Percentiles rank a stretch among this genome's conserved stretches.
phyloP scores from a whole-genome alignment of 768 basidiomycete species.

The Phylloporus rhodoxanthus region DNA sequence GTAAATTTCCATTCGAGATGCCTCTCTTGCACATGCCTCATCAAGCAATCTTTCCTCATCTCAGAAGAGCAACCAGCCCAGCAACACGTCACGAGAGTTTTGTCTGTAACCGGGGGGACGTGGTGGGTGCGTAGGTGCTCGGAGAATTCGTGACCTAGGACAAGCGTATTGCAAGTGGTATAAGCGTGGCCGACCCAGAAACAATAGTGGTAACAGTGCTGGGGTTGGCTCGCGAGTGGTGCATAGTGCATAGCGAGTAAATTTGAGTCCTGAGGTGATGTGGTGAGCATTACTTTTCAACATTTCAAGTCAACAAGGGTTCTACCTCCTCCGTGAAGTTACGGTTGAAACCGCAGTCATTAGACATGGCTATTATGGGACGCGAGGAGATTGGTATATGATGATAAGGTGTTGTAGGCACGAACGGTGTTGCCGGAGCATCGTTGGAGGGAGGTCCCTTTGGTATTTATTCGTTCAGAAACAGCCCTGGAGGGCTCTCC shows the following conservation, averaged over 20 bases:
- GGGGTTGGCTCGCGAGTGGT: neutral
- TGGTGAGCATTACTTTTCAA: slow-evolving; percentile 1
- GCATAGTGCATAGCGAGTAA: neutral
- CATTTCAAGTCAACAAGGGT: neutral
- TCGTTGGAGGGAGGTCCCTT: neutral
- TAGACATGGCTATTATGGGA: slow-evolving; percentile 2
- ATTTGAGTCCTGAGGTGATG: slow-evolving; percentile 3
- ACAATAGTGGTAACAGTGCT: slow-evolving; percentile 10
- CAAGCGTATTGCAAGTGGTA: neutral
- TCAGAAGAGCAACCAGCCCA: slow-evolving; percentile 16
- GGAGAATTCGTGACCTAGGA: slow-evolving; percentile 11
- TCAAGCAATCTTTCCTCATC: slow-evolving; percentile 27
- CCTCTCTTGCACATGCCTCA: slow-evolving; percentile 23
- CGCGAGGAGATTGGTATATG: neutral
- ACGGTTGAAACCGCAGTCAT: neutral
- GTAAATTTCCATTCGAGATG: slow-evolving; percentile 15
- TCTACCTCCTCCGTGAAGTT: slow-evolving; percentile 13
- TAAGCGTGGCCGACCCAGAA: slow-evolving; percentile 5
- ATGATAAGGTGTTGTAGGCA: neutral
- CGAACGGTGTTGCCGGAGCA: slow-evolving; percentile 6
- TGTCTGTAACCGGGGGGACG: slow-evolving; percentile 16
- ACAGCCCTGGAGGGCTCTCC: slow-evolving; percentile 16
- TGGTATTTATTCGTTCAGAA: slow-evolving; percentile 17
- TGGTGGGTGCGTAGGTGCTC: slow-evolving; percentile 20
- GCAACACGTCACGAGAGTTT: slow-evolving; percentile 2